Conservation (phyloP, 495 filamentous ascomycete genomes). For the Penicillium angulare region DNA sequence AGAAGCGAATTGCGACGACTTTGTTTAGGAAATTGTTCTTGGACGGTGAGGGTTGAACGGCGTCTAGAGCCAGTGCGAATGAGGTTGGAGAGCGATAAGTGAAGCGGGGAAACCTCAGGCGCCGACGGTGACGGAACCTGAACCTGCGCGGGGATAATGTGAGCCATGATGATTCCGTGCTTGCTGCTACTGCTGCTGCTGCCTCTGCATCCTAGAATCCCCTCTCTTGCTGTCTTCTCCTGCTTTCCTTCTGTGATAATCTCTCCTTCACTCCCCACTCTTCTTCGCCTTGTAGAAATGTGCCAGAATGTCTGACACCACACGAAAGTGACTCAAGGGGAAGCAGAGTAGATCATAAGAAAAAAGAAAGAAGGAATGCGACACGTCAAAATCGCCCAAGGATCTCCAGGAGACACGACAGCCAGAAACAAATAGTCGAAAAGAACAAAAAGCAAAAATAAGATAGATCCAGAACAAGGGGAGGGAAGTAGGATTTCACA, state of each 20-base stretch:
- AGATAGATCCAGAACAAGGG: background rate
- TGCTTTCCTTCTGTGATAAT: background rate
- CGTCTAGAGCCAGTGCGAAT: conserved; percentile 27
- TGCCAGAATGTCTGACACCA: background rate
- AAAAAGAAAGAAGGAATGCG: background rate
- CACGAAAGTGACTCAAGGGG: background rate
- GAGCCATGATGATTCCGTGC: conserved; percentile 38
- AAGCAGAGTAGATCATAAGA: no score
- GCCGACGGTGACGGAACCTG: no score
- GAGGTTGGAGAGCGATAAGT: conserved; percentile 25
- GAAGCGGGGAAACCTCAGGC: conserved; percentile 23
- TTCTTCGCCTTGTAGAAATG: background rate
- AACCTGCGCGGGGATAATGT: conserved; percentile 31
- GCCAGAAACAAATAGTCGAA: no score
- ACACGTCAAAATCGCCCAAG: background rate
- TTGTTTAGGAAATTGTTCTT: conserved; percentile 28
- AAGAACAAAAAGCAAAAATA: no score
- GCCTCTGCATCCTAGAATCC: background rate
- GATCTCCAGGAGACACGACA: background rate
- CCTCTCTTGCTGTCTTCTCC: background rate
- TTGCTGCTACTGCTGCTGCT: no score
- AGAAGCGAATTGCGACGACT: conserved; percentile 34
- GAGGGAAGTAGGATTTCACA: conserved; percentile 7
- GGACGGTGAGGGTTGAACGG: conserved; percentile 21
- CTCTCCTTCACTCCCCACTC: background rate